A percentile compares a stretch with the other conserved stretches of the same genome.
phyloP scores from a whole-genome alignment of 1,284 basidiomycete genomes.

The Pascua guehoae region DNA sequence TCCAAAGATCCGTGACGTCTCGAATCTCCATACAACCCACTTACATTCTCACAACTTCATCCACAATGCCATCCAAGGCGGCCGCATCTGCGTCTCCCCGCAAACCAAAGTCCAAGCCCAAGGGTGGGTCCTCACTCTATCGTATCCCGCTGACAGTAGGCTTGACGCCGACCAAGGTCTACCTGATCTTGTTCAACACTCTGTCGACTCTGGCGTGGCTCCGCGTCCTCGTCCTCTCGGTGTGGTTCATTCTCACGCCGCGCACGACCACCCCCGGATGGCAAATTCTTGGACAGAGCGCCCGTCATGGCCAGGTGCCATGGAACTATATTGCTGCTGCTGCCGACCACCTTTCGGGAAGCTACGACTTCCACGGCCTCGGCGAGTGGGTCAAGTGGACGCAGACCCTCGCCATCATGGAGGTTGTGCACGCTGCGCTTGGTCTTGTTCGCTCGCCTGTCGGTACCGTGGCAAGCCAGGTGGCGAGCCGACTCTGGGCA shows the following conservation, averaged over 20 bases:
- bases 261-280: constrained; percentile 3
- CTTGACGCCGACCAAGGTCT: constrained; percentile 51
- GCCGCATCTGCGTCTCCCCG: too few relatives aligned
- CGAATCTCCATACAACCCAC: too few relatives aligned
- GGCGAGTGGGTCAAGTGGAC: constrained; percentile 66
- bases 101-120: too few relatives aligned
- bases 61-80: too few relatives aligned
- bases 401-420: constrained; percentile 75
- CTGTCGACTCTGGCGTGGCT: constrained; percentile 70
- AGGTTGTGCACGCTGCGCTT: constrained; percentile 74
- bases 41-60: too few relatives aligned
- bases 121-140: too few relatives aligned
- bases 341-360: constrained; percentile 56
- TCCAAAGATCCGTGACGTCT: too few relatives aligned
- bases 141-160: not conserved
- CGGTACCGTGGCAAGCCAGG: constrained; percentile 79
- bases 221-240: constrained; percentile 59
- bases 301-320: constrained; percentile 2
- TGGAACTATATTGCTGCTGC: constrained; percentile 32
- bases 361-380: constrained; percentile 51
- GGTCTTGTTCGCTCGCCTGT: constrained; percentile 81
- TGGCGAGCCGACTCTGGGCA: constrained; percentile 76
- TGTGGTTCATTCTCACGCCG: constrained; percentile 37
- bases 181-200: constrained; percentile 74
- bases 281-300: constrained; percentile 7